Evolutionary conservation across 768 basidiomycete genomes (phyloP).

Genomic region (Austroboletus festivus): DNA sequence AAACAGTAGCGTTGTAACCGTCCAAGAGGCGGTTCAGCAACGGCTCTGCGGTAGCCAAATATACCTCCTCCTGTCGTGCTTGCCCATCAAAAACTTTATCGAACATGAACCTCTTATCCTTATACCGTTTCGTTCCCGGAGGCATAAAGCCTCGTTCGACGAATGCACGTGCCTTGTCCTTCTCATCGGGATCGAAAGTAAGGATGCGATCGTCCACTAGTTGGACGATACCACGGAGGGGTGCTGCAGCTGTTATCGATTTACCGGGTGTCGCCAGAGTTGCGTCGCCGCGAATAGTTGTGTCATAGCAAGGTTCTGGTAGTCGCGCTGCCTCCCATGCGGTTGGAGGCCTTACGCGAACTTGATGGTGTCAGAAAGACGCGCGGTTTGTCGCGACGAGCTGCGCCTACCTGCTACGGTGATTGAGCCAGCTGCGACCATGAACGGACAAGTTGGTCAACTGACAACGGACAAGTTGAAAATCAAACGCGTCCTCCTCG

Average conservation of each 20-base stretch:
- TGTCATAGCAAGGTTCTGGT: conserved; percentile 70
- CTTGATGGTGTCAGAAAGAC: conserved; percentile 39
- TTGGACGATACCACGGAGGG: conserved; percentile 76
- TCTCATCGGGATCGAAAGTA: conserved; percentile 94
- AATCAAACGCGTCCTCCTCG: conserved; percentile 26
- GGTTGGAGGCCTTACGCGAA: conserved; percentile 88
- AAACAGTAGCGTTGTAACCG: conserved; percentile 96
- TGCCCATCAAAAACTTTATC: conserved; percentile 87
- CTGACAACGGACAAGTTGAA: conserved; percentile 21
- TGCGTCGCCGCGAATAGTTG: conserved; percentile 78
- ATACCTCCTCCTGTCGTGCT: conserved; percentile 82
- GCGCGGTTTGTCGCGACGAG: background rate
- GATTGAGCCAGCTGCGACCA: conserved; percentile 86
- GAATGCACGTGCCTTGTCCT: conserved; percentile 75
- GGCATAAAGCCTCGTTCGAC: conserved; percentile 82
- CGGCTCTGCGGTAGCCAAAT: conserved; percentile 80
- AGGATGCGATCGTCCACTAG: conserved; percentile 92
- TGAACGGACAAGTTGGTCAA: conserved; percentile 32
- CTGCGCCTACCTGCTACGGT: conserved; percentile 68
- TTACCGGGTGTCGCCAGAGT: conserved; percentile 68
- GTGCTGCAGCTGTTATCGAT: conserved; percentile 48
- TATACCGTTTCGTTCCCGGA: conserved; percentile 89
- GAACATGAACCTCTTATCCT: conserved; percentile 96
- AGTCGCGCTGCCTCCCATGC: conserved; percentile 82
- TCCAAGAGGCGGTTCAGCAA: conserved; percentile 82